phyloP scores from a whole-genome alignment of 2,329 filamentous ascomycete species.

The Emmonsia crescens region DNA sequence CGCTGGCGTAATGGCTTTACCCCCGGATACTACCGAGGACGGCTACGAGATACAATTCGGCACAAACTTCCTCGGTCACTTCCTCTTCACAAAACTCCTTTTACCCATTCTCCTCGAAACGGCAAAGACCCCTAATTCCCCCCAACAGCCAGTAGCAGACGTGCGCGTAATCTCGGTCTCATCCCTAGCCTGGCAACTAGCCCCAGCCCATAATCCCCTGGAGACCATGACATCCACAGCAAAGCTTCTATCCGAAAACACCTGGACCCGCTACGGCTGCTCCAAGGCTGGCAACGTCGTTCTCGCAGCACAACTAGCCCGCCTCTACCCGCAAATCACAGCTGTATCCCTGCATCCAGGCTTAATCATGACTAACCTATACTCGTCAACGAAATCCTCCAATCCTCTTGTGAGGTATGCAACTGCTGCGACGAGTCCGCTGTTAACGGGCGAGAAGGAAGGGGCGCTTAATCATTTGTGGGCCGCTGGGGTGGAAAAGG shows the following conservation, averaged over 20 bases:
- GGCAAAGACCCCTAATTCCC: conserved; percentile 13
- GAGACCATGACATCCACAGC: conserved; percentile 30
- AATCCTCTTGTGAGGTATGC: conserved; percentile 17
- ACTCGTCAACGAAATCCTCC: conserved; percentile 20
- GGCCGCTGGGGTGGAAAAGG: conserved; percentile 26
- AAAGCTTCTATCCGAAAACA: conserved; percentile 24
- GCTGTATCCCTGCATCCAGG: conserved; percentile 43
- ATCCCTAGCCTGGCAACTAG: conserved; percentile 27
- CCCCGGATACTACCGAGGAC: conserved; percentile 27
- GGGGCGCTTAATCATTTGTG: conserved; percentile 35
- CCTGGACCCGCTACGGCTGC: conserved; percentile 40
- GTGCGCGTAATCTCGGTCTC: conserved; percentile 29
- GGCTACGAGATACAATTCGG: conserved; percentile 37
- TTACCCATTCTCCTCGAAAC: conserved; percentile 32
- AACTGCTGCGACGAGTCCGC: conserved; percentile 14
- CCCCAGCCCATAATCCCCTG: conserved; percentile 18
- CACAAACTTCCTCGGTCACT: conserved; percentile 39
- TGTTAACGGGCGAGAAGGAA: conserved; percentile 24
- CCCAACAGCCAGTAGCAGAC: conserved; percentile 13
- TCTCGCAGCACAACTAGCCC: conserved; percentile 37
- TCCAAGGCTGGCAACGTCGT: conserved; percentile 43
- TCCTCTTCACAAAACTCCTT: conserved; percentile 35
- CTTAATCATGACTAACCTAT: conserved; percentile 33
- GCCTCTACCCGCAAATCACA: conserved; percentile 32
- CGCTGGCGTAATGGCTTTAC: conserved; percentile 37